Conservation (phyloP, 177 flowering plant species). For the Vitis hybrid region DNA sequence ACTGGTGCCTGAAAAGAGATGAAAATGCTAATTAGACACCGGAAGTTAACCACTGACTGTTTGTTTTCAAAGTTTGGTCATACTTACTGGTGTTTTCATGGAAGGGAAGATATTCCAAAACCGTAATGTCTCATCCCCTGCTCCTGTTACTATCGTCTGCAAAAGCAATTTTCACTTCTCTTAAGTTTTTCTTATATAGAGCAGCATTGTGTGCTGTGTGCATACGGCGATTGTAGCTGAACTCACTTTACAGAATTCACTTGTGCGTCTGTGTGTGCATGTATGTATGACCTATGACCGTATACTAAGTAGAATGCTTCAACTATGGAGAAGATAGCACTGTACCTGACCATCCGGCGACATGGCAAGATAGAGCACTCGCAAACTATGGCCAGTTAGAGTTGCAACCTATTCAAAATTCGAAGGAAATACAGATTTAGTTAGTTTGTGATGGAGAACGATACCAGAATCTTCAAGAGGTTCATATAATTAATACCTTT, state of each 20-base stretch:
- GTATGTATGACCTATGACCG: no score
- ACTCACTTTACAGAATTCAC: no score
- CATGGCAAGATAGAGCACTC: constrained; percentile 91
- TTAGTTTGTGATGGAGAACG: not conserved
- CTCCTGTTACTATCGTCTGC: constrained; percentile 99
- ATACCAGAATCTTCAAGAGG: no score
- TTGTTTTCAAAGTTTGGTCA: not conserved
- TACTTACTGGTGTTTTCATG: constrained; percentile 66
- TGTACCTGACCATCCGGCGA: constrained; percentile 98
- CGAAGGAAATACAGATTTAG: constrained; percentile 2
- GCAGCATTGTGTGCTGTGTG: not conserved
- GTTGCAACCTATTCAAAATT: constrained; percentile 74
- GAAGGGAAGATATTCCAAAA: constrained; percentile 99
- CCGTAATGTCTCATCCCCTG: constrained; percentile 94
- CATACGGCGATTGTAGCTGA: not conserved
- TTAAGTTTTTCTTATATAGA: not conserved
- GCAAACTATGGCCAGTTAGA: constrained; percentile 82
- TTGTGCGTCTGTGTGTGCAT: no score
- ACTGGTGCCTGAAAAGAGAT: constrained; percentile 60
- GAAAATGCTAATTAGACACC: not conserved
- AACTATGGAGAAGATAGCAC: not conserved
- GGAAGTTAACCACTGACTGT: not conserved
- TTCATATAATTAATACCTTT: constrained; percentile 50
- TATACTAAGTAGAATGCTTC: not conserved
- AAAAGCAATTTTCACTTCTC: not conserved